These are phyloP conservation scores for Microbotryum scabiosae DNA, from an alignment of 1,284 basidiomycete species.

Conservation along the genomic window DNA sequence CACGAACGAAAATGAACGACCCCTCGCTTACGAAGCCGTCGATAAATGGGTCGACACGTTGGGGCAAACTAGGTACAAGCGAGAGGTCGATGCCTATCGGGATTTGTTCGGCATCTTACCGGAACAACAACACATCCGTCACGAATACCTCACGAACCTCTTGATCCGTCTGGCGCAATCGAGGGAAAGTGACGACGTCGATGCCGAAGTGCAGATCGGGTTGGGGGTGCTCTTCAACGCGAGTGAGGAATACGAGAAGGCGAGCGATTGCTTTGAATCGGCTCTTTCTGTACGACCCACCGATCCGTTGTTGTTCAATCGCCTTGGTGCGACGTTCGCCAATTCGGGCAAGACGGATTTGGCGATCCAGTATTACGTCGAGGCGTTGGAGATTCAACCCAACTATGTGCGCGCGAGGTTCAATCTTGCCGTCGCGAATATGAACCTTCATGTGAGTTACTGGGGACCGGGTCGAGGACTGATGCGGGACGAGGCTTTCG, in stretches of 20 bases:
- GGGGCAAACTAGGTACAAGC: conserved; percentile 42
- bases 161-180: conserved; percentile 42
- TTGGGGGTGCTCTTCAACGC: conserved; percentile 88
- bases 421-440: conserved; percentile 83
- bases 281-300: conserved; percentile 80
- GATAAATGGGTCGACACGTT: conserved; percentile 59
- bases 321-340: conserved; percentile 90
- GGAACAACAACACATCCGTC: conserved; percentile 21
- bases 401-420: conserved; percentile 89
- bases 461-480: background rate
- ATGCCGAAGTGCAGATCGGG: conserved; percentile 92
- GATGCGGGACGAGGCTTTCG: no score
- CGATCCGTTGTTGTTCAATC: conserved; percentile 94
- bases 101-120: conserved; percentile 27
- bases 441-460: conserved; percentile 63
- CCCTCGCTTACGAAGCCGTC: conserved; percentile 63
- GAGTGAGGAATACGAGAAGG: conserved; percentile 85
- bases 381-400: conserved; percentile 82
- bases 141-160: conserved; percentile 36
- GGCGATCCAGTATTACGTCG: conserved; percentile 81
- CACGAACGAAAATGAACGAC: conserved; percentile 79
- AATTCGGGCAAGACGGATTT: conserved; percentile 71
- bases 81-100: conserved; percentile 46
- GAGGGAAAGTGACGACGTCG: conserved; percentile 45
- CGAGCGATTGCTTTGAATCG: conserved; percentile 86